Evolutionary conservation across 2,329 filamentous ascomycete genomes (phyloP).

Genomic region (Mariannaea sp.): DNA sequence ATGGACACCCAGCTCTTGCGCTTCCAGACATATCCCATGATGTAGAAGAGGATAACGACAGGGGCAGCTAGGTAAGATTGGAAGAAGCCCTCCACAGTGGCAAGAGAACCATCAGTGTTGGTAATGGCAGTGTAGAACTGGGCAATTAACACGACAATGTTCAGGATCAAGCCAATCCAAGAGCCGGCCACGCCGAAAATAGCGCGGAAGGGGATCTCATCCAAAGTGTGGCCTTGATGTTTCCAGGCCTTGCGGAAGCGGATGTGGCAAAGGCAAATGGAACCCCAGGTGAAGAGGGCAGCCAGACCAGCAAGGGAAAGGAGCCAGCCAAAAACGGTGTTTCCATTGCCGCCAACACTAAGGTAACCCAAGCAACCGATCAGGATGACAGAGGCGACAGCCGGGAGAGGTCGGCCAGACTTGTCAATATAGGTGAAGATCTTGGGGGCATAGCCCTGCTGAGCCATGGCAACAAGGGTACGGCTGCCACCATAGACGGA

Average conservation of each 20-base stretch:
- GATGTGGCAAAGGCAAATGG: constrained; percentile 71
- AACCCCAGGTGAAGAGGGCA: constrained; percentile 71
- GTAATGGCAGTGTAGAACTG: constrained; percentile 57
- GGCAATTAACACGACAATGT: constrained; percentile 60
- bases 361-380: constrained; percentile 59
- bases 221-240: constrained; percentile 62
- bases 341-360: constrained; percentile 50
- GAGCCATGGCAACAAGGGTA: constrained; percentile 62
- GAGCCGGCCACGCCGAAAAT: constrained; percentile 67
- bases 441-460: constrained; percentile 63
- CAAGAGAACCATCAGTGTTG: constrained; percentile 39
- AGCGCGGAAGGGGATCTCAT: constrained; percentile 70
- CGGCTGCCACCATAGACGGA: constrained; percentile 64
- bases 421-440: constrained; percentile 63
- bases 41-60: constrained; percentile 59
- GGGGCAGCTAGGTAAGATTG: constrained; percentile 58
- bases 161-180: constrained; percentile 64
- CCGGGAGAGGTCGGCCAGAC: constrained; percentile 58
- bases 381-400: constrained; percentile 52
- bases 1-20: constrained; percentile 60
- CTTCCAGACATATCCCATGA: constrained; percentile 67
- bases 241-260: constrained; percentile 70
- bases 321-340: constrained; percentile 67
- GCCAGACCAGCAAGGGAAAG: constrained; percentile 68
- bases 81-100: constrained; percentile 54